phyloP scores from a whole-genome alignment of 352 stramenopile genomes.

The Phytophthora pinifolia region DNA sequence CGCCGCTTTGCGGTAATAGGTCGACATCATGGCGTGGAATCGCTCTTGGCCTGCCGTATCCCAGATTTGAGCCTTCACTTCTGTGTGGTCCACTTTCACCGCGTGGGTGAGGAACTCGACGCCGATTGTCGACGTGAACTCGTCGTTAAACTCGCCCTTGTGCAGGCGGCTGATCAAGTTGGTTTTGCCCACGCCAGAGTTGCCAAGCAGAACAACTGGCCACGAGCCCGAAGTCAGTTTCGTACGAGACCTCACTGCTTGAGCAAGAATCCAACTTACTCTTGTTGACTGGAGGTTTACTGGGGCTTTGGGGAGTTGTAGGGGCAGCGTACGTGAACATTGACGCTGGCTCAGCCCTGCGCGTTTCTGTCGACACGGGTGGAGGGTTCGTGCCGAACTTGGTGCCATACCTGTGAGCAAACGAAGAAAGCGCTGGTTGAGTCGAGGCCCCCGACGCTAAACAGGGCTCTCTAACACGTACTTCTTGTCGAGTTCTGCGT shows the following conservation, averaged over 20 bases:
- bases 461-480: constrained; percentile 11
- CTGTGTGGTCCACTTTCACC: constrained; percentile 62
- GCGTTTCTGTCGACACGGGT: constrained; percentile 39
- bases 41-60: constrained; percentile 86
- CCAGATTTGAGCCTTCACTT: constrained; percentile 89
- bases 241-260: background rate
- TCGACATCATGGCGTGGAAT: constrained; percentile 89
- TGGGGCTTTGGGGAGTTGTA: constrained; percentile 31
- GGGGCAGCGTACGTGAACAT: constrained; percentile 4
- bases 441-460: background rate
- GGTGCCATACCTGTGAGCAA: constrained; percentile 55
- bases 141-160: constrained; percentile 82
- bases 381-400: constrained; percentile 53
- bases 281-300: constrained; percentile 64
- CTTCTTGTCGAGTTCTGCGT: constrained; percentile 72
- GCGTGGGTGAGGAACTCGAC: constrained; percentile 88
- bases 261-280: constrained; percentile 37
- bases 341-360: constrained; percentile 28
- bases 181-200: constrained; percentile 86
- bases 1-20: constrained; percentile 85
- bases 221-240: constrained; percentile 3
- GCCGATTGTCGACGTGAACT: constrained; percentile 85
- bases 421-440: background rate
- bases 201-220: constrained; percentile 78
- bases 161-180: constrained; percentile 81